Percentiles rank a stretch among this genome's conserved stretches.
These are phyloP conservation scores for Aspergillus cavernicola DNA, from an alignment of 495 filamentous ascomycete genomes.

Conservation along the genomic window DNA sequence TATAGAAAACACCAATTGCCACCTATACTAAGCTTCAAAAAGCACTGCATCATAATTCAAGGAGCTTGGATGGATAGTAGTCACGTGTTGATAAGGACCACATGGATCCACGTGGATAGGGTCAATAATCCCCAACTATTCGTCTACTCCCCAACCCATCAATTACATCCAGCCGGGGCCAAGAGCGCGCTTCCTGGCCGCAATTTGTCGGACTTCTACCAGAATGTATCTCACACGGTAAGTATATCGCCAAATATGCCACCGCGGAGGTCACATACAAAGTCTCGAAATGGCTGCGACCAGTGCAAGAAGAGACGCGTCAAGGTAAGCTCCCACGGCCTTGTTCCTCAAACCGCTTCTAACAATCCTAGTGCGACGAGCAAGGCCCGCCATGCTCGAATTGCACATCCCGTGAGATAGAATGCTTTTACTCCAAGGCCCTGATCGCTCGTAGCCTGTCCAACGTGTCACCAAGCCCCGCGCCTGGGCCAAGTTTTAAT, in stretches of 20 bases:
- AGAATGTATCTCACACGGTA: not conserved
- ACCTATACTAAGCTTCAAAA: too few species aligned
- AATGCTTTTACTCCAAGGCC: slow-evolving; percentile 36
- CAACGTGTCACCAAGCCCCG: slow-evolving; percentile 8
- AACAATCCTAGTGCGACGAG: slow-evolving; percentile 39
- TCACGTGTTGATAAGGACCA: too few species aligned
- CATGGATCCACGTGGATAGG: too few species aligned
- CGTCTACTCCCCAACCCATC: too few species aligned
- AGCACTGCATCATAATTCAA: too few species aligned
- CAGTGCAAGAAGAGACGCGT: slow-evolving; percentile 57
- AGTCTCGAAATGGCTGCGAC: slow-evolving; percentile 54
- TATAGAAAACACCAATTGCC: too few species aligned
- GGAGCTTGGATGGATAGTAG: too few species aligned
- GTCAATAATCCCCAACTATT: too few species aligned
- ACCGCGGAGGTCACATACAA: slow-evolving; percentile 48
- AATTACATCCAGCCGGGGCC: too few species aligned
- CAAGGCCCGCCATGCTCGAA: slow-evolving; percentile 43
- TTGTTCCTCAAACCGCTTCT: not conserved
- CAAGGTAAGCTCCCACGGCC: slow-evolving; percentile 40
- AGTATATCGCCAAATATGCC: slow-evolving; percentile 21
- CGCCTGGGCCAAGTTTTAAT: not conserved
- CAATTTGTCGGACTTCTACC: not conserved
- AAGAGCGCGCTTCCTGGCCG: not conserved
- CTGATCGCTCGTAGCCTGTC: slow-evolving; percentile 15
- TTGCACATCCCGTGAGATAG: slow-evolving; percentile 37